Conservation (phyloP, 176 grass and related monocot species). For the Avena sativa region DNA sequence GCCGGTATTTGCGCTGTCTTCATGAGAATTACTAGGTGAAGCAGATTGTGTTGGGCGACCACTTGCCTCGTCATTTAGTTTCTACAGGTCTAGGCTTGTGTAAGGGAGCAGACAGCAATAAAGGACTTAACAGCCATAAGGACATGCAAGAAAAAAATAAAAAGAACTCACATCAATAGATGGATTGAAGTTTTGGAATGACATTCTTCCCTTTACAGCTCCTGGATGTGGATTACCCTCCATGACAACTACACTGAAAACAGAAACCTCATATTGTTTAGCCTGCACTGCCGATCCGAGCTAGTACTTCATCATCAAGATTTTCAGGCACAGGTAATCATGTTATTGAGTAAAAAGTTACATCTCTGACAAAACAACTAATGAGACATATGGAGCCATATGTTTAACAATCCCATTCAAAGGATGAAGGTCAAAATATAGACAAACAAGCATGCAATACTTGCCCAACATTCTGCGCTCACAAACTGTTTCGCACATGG, state of each 20-base stretch:
- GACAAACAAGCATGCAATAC: not conserved
- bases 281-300: no score
- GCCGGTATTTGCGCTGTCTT: conserved; percentile 43
- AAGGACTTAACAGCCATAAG: conserved; percentile 5
- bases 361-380: not conserved
- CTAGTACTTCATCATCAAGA: no score
- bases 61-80: conserved; percentile 79
- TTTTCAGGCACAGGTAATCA: no score
- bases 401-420: no score
- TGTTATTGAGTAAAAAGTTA: no score
- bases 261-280: not conserved
- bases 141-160: conserved; percentile 35
- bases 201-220: conserved; percentile 86
- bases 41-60: conserved; percentile 50
- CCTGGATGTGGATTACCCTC: conserved; percentile 89
- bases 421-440: not conserved
- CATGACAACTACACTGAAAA: conserved; percentile 86
- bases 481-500: no score
- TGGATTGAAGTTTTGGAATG: conserved; percentile 91
- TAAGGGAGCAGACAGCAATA: conserved; percentile 39
- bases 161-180: conserved; percentile 76
- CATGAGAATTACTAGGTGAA: conserved; percentile 54
- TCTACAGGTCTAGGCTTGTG: conserved; percentile 67
- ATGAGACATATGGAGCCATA: no score
- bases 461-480: not conserved